Base-by-base conservation (phyloP, 805 yeast genomes). In the Kuraishia capsulata region DNA sequence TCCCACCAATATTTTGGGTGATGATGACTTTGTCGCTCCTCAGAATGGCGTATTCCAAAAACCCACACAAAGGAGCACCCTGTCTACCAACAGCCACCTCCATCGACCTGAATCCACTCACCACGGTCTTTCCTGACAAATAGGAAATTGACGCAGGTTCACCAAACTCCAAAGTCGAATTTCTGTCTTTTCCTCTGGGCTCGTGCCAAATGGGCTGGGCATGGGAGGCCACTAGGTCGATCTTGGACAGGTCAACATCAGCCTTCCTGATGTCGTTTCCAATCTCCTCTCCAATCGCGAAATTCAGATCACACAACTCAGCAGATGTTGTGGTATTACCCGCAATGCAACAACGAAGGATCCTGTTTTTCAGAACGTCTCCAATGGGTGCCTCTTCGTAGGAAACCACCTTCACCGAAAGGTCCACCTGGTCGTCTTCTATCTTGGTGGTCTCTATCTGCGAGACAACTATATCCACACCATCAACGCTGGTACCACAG, bases 1-100 rank as follows among this genome's bases (percentile, higher is more conserved):
- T 53, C 5, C 58, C 58, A 14, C 58, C 58, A 33, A 53, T 52
- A 35, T 53, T 53, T 33, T 51, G 56, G 36, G 51, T 43, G 4
- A 46, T 48, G 19, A 52, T 41, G 31, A 45, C 33, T 38, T 48
- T 49, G 5, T 47, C 45, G 35, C 50, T 50, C 10, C 36, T 41
- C n/a, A 53, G 42, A 18, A 51, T 37, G 20, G 46, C 41, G 14
- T 51, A 49, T 30, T 53, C 58, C 28, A 53, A 45, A 40, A 52
- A 53, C 1, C 50, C 56, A 29, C 45, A 41, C 42, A 52, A 43
- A 5, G 56, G 56, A 9, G 57, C 57, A 16, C 56, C 57, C 35
- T 51, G 55, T 37, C 57, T 39, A 21, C 57, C 57, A 5, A 48
- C 55, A 38, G 48, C 44, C 35, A 44, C 48, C 28, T 53, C 57